phyloP scores from a whole-genome alignment of 495 filamentous ascomycete genomes.

The Lichina pygmaea region DNA sequence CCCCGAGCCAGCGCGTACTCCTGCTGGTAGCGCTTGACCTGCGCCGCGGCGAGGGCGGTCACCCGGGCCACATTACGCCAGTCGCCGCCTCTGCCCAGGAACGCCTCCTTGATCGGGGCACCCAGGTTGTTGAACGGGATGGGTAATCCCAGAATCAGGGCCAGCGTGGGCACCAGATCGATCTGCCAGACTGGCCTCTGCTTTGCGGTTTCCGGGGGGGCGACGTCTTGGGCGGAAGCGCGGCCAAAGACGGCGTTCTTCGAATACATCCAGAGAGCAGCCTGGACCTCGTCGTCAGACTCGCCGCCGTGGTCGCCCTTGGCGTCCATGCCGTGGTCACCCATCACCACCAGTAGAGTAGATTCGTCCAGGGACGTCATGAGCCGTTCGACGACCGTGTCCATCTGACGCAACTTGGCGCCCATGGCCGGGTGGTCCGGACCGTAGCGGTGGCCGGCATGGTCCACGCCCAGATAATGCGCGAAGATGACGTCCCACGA shows the following conservation, averaged over 20 bases:
- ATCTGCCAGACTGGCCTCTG: constrained; percentile 76
- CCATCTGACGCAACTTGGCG: constrained; percentile 79
- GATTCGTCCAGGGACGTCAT: constrained; percentile 50
- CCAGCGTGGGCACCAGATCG: constrained; percentile 77
- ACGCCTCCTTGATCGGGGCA: constrained; percentile 79
- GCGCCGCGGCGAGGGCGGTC: constrained; percentile 50
- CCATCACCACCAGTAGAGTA: constrained; percentile 84
- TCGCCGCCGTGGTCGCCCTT: constrained; percentile 97
- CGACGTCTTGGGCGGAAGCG: constrained; percentile 26
- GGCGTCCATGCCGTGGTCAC: constrained; percentile 91
- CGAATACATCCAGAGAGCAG: constrained; percentile 96
- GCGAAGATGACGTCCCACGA: constrained; percentile 85
- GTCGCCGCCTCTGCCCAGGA: constrained; percentile 39
- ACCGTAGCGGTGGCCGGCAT: constrained; percentile 89
- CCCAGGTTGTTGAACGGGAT: constrained; percentile 98
- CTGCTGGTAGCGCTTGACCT: constrained; percentile 69
- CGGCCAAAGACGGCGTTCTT: constrained; percentile 60
- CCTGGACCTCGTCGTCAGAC: constrained; percentile 80
- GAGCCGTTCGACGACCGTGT: constrained; percentile 44
- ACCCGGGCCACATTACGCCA: constrained; percentile 52
- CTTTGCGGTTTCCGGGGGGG: constrained; percentile 48
- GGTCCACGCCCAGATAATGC: constrained; percentile 87
- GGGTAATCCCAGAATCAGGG: constrained; percentile 65
- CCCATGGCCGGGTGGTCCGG: constrained; percentile 82
- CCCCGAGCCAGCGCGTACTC: constrained; percentile 33